These are phyloP conservation scores for Skeletonema costatum DNA, from an alignment of 108 stramenopile genomes.

Conservation along the genomic window DNA sequence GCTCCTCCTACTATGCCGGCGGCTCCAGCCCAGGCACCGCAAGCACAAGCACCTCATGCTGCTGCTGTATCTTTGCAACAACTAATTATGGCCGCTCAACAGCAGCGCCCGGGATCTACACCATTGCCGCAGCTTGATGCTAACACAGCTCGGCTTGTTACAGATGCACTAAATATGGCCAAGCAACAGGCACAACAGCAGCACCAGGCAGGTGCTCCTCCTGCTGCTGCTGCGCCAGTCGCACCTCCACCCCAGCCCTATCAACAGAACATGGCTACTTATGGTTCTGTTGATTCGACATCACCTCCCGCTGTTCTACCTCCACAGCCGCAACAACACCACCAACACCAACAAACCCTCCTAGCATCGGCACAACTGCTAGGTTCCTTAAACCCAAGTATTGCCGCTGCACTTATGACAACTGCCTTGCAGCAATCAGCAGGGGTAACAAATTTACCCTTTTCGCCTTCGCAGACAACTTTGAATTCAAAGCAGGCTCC, in stretches of 20 bases:
- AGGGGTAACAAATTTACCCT: too few relatives aligned
- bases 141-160: not conserved
- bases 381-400: not conserved
- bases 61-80: not conserved
- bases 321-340: not conserved
- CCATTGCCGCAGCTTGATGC: not conserved
- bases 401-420: slow-evolving; percentile 2
- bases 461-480: too few relatives aligned
- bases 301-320: not conserved
- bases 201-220: not conserved
- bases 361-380: not conserved
- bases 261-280: not conserved
- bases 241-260: not conserved
- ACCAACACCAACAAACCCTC: not conserved
- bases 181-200: not conserved
- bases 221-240: not conserved
- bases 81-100: not conserved
- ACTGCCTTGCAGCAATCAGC: not conserved
- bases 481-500: too few relatives aligned
- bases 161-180: not conserved
- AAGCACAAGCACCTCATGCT: not conserved
- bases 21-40: not conserved
- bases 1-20: not conserved
- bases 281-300: not conserved
- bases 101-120: not conserved